These are phyloP conservation scores for Macrolepiota fuliginosa DNA, from an alignment of 768 basidiomycete species.

Conservation along the genomic window DNA sequence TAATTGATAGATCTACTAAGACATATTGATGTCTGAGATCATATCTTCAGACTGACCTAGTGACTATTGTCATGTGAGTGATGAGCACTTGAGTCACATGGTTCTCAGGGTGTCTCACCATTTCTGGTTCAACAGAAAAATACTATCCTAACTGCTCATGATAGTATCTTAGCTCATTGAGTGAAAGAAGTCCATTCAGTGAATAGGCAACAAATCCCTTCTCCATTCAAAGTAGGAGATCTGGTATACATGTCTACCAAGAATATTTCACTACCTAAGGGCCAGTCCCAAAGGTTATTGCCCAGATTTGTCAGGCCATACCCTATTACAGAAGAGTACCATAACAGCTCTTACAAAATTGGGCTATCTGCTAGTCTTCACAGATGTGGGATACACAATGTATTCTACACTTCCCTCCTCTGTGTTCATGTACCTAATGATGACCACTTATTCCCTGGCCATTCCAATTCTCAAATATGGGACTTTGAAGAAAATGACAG, in stretches of 20 bases:
- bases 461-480: conserved; percentile 17
- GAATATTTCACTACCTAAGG: conserved; percentile 9
- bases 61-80: too few species aligned
- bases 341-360: conserved; percentile 10
- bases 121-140: too few species aligned
- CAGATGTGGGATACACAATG: conserved; percentile 24
- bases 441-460: conserved; percentile 26
- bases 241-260: conserved; percentile 17
- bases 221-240: conserved; percentile 10
- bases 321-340: conserved; percentile 7
- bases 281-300: conserved; percentile 12
- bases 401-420: conserved; percentile 34
- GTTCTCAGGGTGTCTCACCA: too few species aligned
- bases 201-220: conserved; percentile 11
- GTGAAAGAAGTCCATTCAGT: conserved; percentile 23
- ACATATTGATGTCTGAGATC: too few species aligned
- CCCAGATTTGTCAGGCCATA: conserved; percentile 17
- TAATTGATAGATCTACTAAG: too few species aligned
- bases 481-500: conserved; percentile 13
- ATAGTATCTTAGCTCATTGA: conserved; percentile 27
- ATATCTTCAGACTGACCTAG: too few species aligned
- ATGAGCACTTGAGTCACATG: too few species aligned
- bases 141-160: conserved; percentile 25
- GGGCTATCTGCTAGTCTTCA: conserved; percentile 13
- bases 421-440: conserved; percentile 29